A percentile compares a stretch with the other conserved stretches of the same genome.
These are phyloP conservation scores for Boletus rufocinnamomeus DNA, from an alignment of 768 basidiomycete species.

Conservation along the genomic window DNA sequence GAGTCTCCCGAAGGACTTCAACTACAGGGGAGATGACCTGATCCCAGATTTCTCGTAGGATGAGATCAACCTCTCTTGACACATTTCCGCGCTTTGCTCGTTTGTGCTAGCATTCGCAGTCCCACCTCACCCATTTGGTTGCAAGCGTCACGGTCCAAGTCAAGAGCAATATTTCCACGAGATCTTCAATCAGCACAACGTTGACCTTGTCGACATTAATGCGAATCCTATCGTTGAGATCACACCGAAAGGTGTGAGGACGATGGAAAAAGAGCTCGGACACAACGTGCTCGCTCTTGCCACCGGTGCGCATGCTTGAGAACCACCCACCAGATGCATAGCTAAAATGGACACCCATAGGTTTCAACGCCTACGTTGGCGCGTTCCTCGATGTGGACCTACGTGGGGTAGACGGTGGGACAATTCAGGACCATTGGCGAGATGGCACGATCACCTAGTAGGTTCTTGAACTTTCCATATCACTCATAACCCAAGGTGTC, in stretches of 20 bases:
- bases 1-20: not conserved
- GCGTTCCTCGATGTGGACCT: slow-evolving; percentile 12
- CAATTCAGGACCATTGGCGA: slow-evolving; percentile 19
- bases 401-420: slow-evolving; percentile 9
- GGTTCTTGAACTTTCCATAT: not conserved
- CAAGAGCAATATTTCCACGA: slow-evolving; percentile 1
- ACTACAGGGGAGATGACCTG: not conserved
- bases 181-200: slow-evolving; percentile 5
- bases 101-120: not conserved
- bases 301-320: slow-evolving; percentile 1
- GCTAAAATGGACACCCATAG: not conserved
- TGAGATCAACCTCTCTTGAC: not conserved
- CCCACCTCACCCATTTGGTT: not conserved
- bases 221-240: slow-evolving; percentile 12
- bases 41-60: not conserved
- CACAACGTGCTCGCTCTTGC: slow-evolving; percentile 13
- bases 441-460: slow-evolving; percentile 21
- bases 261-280: slow-evolving; percentile 6
- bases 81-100: not conserved
- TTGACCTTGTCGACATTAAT: slow-evolving; percentile 17
- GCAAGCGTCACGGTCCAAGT: not conserved
- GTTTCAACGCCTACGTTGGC: slow-evolving; percentile 1
- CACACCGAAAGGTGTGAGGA: slow-evolving; percentile 11
- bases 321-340: no score
- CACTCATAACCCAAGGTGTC: not conserved